phyloP scores from a whole-genome alignment of 257 asterid genomes.

The Catharanthus roseus region DNA sequence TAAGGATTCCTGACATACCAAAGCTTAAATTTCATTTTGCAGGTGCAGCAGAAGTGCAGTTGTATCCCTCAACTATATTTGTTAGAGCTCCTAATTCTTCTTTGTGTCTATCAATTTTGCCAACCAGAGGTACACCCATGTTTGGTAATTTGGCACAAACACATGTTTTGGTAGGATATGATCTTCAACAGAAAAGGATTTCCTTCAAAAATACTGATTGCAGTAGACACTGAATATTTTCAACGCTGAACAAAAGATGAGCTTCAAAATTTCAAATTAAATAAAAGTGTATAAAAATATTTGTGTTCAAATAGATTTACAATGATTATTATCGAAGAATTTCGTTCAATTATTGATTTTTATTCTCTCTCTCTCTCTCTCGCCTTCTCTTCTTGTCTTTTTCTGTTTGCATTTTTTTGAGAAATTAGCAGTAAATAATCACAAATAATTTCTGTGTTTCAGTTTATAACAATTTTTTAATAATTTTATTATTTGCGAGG shows the following conservation, averaged over 20 bases:
- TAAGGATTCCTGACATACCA: slow-evolving; percentile 14
- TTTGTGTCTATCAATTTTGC: slow-evolving; percentile 43
- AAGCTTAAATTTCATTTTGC: slow-evolving; percentile 35
- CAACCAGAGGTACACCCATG: slow-evolving; percentile 3
- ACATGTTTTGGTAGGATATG: slow-evolving; percentile 16
- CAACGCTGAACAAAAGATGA: neutral
- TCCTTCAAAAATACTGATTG: slow-evolving; percentile 17
- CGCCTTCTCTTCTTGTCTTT: too few relatives aligned
- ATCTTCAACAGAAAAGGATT: slow-evolving; percentile 3
- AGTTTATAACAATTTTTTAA: too few relatives aligned
- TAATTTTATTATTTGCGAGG: too few relatives aligned
- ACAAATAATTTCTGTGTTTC: too few relatives aligned
- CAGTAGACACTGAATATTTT: neutral
- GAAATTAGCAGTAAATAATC: too few relatives aligned
- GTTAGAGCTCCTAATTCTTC: slow-evolving; percentile 5
- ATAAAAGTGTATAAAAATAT: too few relatives aligned
- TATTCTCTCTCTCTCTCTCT: too few relatives aligned
- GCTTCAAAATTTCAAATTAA: too few relatives aligned
- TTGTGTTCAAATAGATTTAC: too few relatives aligned
- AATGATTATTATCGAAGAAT: too few relatives aligned
- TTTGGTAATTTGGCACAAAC: slow-evolving; percentile 29
- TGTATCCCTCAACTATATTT: slow-evolving; percentile 30
- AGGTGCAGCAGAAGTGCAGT: slow-evolving; percentile 47
- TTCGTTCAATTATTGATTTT: too few relatives aligned
- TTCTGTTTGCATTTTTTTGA: too few relatives aligned